These are phyloP conservation scores for Chalciporus chontae DNA, from an alignment of 768 basidiomycete genomes.

Conservation along the genomic window DNA sequence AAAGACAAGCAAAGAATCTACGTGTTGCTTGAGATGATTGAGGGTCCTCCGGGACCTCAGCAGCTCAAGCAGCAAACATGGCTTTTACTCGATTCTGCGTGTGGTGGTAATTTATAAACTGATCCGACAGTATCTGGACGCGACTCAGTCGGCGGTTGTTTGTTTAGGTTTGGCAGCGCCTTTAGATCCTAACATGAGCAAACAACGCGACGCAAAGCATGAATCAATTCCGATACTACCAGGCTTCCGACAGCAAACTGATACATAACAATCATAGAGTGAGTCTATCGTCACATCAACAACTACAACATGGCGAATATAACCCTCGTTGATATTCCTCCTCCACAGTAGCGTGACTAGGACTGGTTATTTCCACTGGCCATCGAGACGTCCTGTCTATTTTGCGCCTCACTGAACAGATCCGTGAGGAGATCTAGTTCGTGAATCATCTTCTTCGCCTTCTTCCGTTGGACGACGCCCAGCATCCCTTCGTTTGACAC, in stretches of 20 bases:
- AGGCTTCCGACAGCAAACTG: too few species aligned
- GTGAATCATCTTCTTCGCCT: not conserved
- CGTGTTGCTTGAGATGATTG: constrained; percentile 50
- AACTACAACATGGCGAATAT: too few species aligned
- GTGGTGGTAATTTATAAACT: constrained; percentile 6
- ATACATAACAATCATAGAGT: too few species aligned
- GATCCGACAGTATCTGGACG: not conserved
- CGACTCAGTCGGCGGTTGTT: constrained; percentile 13
- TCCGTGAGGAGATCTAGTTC: not conserved
- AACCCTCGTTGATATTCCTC: too few species aligned
- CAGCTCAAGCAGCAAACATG: constrained; percentile 76
- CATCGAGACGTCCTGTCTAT: not conserved
- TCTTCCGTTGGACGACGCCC: not conserved
- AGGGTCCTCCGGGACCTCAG: constrained; percentile 66
- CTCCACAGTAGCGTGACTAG: too few species aligned
- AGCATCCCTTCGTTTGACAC: not conserved
- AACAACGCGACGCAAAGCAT: constrained; percentile 12
- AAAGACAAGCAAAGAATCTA: constrained; percentile 29
- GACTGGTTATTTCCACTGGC: too few species aligned
- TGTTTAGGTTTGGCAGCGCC: constrained; percentile 12
- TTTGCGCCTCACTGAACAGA: not conserved
- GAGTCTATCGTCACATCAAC: too few species aligned
- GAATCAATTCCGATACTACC: too few species aligned
- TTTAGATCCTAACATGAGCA: constrained; percentile 15
- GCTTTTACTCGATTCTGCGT: constrained; percentile 13